Evolutionary conservation across 176 grass and related monocot genomes (phyloP).

Genomic region (Lolium perenne): DNA sequence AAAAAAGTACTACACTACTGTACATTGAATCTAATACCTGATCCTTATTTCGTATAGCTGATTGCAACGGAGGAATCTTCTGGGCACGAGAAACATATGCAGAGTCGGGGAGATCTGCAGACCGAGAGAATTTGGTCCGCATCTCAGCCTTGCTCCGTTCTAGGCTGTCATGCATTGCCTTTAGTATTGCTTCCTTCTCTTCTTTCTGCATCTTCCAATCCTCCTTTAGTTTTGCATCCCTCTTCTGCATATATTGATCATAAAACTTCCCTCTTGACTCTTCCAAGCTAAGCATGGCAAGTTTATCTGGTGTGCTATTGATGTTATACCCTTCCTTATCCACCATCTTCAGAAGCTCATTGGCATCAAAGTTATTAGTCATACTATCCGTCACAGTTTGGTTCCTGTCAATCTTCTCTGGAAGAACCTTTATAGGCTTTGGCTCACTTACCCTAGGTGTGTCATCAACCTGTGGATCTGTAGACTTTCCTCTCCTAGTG

Average conservation of each 20-base stretch:
- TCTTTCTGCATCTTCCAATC: constrained; percentile 72
- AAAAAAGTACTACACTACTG: constrained; percentile 21
- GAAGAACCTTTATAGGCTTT: constrained; percentile 46
- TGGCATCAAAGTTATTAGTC: constrained; percentile 56
- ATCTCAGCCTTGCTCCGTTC: constrained; percentile 86
- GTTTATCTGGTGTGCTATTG: constrained; percentile 55
- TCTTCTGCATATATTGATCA: constrained; percentile 92
- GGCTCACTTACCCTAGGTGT: constrained; percentile 56
- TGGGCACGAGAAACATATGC: constrained; percentile 42
- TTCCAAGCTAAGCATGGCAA: constrained; percentile 66
- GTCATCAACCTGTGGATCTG: constrained; percentile 54
- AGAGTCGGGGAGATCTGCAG: constrained; percentile 49
- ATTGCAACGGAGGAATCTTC: constrained; percentile 61
- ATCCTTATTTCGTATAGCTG: constrained; percentile 59
- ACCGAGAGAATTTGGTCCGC: constrained; percentile 67
- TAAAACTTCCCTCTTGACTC: constrained; percentile 94
- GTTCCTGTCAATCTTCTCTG: constrained; percentile 55
- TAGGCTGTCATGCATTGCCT: constrained; percentile 87
- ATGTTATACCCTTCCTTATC: constrained; percentile 50
- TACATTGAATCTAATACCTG: constrained; percentile 51
- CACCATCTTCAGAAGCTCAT: constrained; percentile 82
- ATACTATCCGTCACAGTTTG: constrained; percentile 53
- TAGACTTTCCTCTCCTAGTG: constrained; percentile 65
- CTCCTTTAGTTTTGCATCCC: constrained; percentile 88
- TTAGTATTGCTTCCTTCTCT: constrained; percentile 87